phyloP scores from a whole-genome alignment of 2,329 filamentous ascomycete genomes.

The Calonectria hawksworthii region DNA sequence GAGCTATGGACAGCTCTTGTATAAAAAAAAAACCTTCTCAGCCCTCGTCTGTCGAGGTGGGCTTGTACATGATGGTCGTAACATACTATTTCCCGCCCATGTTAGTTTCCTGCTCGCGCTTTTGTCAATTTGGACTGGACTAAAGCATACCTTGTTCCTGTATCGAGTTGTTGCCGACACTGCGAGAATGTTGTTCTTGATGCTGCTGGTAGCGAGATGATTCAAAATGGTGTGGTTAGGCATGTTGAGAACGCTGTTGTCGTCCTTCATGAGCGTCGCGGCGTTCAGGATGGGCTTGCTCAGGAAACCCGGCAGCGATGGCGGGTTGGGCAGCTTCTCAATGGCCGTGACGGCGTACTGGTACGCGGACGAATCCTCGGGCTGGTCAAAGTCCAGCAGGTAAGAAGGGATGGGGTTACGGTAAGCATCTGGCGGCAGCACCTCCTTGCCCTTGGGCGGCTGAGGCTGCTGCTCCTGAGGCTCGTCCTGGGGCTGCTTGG shows the following conservation, averaged over 20 bases:
- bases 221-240: slow-evolving; percentile 98
- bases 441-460: slow-evolving; percentile 67
- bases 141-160: slow-evolving; percentile 82
- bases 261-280: slow-evolving; percentile 93
- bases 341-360: slow-evolving; percentile 82
- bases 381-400: slow-evolving; percentile 86
- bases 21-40: slow-evolving; percentile 33
- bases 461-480: slow-evolving; percentile 51
- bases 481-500: slow-evolving; percentile 22
- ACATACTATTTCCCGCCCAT: slow-evolving; percentile 77
- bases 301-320: slow-evolving; percentile 89
- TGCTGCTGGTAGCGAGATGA: slow-evolving; percentile 96
- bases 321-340: slow-evolving; percentile 85
- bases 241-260: slow-evolving; percentile 96
- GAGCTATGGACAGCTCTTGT: slow-evolving; percentile 1
- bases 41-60: slow-evolving; percentile 72
- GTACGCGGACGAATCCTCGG: slow-evolving; percentile 82
- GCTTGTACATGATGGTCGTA: slow-evolving; percentile 98
- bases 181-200: slow-evolving; percentile 95
- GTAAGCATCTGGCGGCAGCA: slow-evolving; percentile 72
- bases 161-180: slow-evolving; percentile 98
- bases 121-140: too few relatives aligned
- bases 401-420: slow-evolving; percentile 85
- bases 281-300: slow-evolving; percentile 96
- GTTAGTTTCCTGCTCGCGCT: slow-evolving; percentile 28